phyloP scores from a whole-genome alignment of 2,329 filamentous ascomycete genomes.

The Lecanicillium sp. region DNA sequence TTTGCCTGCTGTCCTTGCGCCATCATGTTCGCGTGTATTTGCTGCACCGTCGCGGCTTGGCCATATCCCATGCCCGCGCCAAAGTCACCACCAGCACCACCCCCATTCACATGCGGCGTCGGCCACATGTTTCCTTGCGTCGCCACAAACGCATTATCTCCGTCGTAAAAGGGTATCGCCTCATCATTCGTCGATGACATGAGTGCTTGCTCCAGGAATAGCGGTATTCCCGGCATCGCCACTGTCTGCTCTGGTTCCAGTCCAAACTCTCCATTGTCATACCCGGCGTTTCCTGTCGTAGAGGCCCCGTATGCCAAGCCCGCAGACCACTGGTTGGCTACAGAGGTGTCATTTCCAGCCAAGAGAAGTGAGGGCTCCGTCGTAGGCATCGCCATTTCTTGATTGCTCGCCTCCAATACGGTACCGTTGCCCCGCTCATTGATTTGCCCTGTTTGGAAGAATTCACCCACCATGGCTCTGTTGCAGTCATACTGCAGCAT shows the following conservation, averaged over 20 bases:
- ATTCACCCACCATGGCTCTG: conserved; percentile 20
- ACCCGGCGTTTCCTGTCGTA: too few species aligned
- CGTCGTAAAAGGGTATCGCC: conserved; percentile 4
- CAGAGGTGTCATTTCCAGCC: too few species aligned
- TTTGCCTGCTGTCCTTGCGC: neutral
- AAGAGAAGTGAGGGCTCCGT: too few species aligned
- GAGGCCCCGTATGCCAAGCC: too few species aligned
- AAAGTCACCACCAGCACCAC: too few species aligned
- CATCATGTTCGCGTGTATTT: neutral
- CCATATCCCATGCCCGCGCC: too few species aligned
- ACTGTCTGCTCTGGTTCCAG: conserved; percentile 3
- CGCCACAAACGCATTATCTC: conserved; percentile 3
- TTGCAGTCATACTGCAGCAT: conserved; percentile 19
- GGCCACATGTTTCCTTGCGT: too few species aligned
- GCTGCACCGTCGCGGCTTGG: too few species aligned
- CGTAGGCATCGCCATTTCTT: neutral
- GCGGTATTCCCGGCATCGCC: conserved; percentile 1
- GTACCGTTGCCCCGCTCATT: conserved; percentile 4
- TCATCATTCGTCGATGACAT: conserved; percentile 3
- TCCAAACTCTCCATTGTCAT: neutral
- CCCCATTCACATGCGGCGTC: too few species aligned
- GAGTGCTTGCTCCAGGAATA: conserved; percentile 5
- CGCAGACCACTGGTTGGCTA: too few species aligned
- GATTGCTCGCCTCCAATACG: conserved; percentile 1
- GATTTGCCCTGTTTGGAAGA: conserved; percentile 21